Conservation (phyloP, 2,329 filamentous ascomycete genomes). For the Thelonectria blattea region DNA sequence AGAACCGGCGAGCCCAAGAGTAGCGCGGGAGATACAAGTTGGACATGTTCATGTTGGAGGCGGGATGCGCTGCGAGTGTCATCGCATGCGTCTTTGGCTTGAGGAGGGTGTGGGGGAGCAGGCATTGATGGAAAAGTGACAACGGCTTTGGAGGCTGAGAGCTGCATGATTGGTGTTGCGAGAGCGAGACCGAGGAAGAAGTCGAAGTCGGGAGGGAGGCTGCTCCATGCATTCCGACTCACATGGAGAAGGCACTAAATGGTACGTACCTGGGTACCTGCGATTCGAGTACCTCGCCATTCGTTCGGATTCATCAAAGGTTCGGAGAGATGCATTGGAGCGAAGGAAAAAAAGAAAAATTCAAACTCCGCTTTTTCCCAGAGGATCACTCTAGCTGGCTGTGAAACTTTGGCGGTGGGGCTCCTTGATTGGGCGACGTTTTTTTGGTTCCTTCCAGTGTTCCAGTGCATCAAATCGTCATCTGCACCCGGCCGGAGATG, state of each 20-base stretch:
- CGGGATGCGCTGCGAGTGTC: not conserved
- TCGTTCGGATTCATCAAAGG: not conserved
- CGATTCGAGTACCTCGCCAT: slow-evolving; percentile 3
- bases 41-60: not conserved
- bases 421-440: not conserved
- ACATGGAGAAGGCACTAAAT: no score
- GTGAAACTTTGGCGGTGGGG: slow-evolving; percentile 16
- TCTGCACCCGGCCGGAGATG: not conserved
- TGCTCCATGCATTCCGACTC: slow-evolving; percentile 9
- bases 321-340: not conserved
- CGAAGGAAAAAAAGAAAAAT: not conserved
- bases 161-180: not conserved
- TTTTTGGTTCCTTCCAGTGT: slow-evolving; percentile 1
- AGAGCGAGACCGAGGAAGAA: slow-evolving; percentile 14
- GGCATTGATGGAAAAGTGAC: not conserved
- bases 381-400: not conserved
- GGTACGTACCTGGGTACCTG: slow-evolving; percentile 6
- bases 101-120: not conserved
- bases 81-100: not conserved
- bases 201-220: not conserved
- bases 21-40: slow-evolving; percentile 1
- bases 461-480: not conserved
- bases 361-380: not conserved
- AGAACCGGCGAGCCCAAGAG: not conserved
- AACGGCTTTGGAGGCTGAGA: not conserved